Percentiles rank a stretch among this genome's conserved stretches.
Evolutionary conservation across 352 stramenopile species (phyloP).

Genomic region (Globisporangium nodosum): DNA sequence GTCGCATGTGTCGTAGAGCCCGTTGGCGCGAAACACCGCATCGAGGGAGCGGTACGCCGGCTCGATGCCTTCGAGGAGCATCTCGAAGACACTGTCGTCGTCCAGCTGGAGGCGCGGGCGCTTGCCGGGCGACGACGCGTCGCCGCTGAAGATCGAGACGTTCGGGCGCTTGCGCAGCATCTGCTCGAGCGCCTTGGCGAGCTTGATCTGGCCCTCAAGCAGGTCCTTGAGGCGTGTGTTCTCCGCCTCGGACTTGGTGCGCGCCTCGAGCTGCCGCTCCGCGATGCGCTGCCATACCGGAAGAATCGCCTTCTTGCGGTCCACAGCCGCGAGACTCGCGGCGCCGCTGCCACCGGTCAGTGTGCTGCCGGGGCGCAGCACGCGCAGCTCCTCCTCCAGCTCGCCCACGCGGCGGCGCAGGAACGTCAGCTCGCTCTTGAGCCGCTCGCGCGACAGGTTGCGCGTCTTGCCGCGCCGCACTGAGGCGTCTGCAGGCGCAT

Average conservation of each 20-base stretch:
- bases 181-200: slow-evolving; percentile 7
- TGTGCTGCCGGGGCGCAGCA: slow-evolving; percentile 2
- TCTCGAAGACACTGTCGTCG: slow-evolving; percentile 25
- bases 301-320: slow-evolving; percentile 6
- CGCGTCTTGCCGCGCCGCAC: slow-evolving; percentile 1
- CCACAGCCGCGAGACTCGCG: background rate
- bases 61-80: slow-evolving; percentile 35
- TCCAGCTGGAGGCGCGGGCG: slow-evolving; percentile 19
- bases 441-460: slow-evolving; percentile 11
- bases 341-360: background rate
- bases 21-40: slow-evolving; percentile 37
- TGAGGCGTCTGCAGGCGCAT: background rate
- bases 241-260: slow-evolving; percentile 3
- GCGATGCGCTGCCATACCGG: slow-evolving; percentile 11
- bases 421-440: slow-evolving; percentile 8
- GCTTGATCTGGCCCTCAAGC: slow-evolving; percentile 8
- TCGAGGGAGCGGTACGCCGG: slow-evolving; percentile 31
- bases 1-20: slow-evolving; percentile 29
- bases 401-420: slow-evolving; percentile 3
- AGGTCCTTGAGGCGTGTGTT: slow-evolving; percentile 3
- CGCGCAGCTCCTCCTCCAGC: slow-evolving; percentile 8
- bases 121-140: slow-evolving; percentile 1
- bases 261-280: slow-evolving; percentile 5
- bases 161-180: slow-evolving; percentile 2
- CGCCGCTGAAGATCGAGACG: background rate